These are phyloP conservation scores for Botryotinia narcissicola DNA, from an alignment of 2,329 filamentous ascomycete genomes.

Conservation along the genomic window DNA sequence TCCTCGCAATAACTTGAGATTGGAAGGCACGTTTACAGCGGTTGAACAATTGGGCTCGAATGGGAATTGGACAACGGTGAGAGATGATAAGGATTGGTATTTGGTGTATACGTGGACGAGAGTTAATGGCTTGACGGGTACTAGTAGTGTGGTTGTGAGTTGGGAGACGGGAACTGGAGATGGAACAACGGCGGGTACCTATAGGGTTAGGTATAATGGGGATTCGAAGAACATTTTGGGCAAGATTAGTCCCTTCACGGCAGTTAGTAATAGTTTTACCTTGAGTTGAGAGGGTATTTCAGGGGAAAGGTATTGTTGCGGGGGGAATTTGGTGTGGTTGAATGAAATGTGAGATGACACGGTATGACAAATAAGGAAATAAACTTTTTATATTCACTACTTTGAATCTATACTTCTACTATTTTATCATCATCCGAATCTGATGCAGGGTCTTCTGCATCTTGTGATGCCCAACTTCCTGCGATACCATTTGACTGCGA, in stretches of 20 bases:
- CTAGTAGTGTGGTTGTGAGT: slow-evolving; percentile 71
- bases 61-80: slow-evolving; percentile 60
- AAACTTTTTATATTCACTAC: not conserved
- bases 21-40: slow-evolving; percentile 73
- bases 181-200: slow-evolving; percentile 59
- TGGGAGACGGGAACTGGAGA: slow-evolving; percentile 70
- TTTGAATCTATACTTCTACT: slow-evolving; percentile 35
- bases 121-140: slow-evolving; percentile 64
- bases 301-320: too few relatives aligned
- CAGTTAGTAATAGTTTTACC: slow-evolving; percentile 49
- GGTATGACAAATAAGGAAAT: not conserved
- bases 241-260: slow-evolving; percentile 64
- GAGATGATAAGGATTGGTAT: slow-evolving; percentile 78
- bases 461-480: slow-evolving; percentile 27
- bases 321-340: not conserved
- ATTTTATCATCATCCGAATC: slow-evolving; percentile 39
- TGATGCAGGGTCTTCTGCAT: slow-evolving; percentile 28
- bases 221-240: slow-evolving; percentile 67
- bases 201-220: slow-evolving; percentile 79
- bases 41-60: slow-evolving; percentile 58
- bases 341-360: not conserved
- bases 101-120: slow-evolving; percentile 77
- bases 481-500: slow-evolving; percentile 19
- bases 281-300: slow-evolving; percentile 20
- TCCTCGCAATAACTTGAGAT: slow-evolving; percentile 79